A percentile compares a stretch with the other conserved stretches of the same genome.
Evolutionary conservation across 2,329 filamentous ascomycete species (phyloP).

Genomic region (Knufia fluminis): DNA sequence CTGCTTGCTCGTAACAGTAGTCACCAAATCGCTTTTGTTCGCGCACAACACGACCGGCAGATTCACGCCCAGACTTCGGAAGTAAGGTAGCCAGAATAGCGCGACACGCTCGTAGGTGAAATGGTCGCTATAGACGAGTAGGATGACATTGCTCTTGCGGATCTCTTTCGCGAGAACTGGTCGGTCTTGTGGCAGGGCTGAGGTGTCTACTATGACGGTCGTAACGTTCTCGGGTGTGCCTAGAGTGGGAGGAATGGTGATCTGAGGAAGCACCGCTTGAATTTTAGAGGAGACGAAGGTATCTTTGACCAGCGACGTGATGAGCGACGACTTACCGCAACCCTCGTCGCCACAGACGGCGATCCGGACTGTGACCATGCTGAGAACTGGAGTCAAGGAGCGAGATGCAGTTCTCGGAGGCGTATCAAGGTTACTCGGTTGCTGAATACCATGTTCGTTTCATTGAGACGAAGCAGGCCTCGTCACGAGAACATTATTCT

Average conservation of each 20-base stretch:
- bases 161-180: slow-evolving; percentile 87
- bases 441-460: no score
- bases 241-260: slow-evolving; percentile 86
- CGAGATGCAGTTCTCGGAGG: not conserved
- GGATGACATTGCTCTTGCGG: slow-evolving; percentile 90
- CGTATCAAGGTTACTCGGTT: no score
- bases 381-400: not conserved
- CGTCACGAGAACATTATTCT: no score
- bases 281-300: slow-evolving; percentile 95
- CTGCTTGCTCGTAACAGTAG: slow-evolving; percentile 66
- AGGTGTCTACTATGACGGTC: slow-evolving; percentile 95
- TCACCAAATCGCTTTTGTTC: slow-evolving; percentile 87
- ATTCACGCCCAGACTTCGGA: slow-evolving; percentile 94
- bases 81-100: slow-evolving; percentile 97
- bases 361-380: slow-evolving; percentile 58
- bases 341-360: slow-evolving; percentile 95
- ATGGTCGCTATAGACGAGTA: slow-evolving; percentile 94
- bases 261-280: slow-evolving; percentile 84
- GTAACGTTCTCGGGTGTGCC: slow-evolving; percentile 94
- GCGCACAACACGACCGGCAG: slow-evolving; percentile 93
- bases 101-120: slow-evolving; percentile 98
- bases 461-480: no score
- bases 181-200: slow-evolving; percentile 85
- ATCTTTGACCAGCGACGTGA: slow-evolving; percentile 92
- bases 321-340: slow-evolving; percentile 87